Conservation (phyloP, 768 basidiomycete genomes). For the Filobasidium floriforme region DNA sequence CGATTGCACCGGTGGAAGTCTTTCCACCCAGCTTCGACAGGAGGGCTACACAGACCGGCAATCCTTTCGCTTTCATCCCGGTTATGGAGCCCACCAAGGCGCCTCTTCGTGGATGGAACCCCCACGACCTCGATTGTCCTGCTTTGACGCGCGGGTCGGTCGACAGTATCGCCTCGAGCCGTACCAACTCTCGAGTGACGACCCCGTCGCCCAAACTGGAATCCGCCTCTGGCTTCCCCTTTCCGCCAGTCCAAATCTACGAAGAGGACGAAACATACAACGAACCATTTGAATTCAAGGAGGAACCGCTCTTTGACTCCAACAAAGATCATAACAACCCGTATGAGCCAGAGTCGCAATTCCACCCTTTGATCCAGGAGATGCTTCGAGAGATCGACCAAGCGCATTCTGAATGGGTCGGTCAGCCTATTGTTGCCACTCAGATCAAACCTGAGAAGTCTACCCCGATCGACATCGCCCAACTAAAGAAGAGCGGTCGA, state of each 20-base stretch:
- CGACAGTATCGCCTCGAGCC: not conserved
- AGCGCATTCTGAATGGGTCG: too few species aligned
- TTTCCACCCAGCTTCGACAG: not conserved
- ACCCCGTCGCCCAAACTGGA: not conserved
- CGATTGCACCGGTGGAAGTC: not conserved
- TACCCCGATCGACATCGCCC: too few species aligned
- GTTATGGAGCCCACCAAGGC: not conserved
- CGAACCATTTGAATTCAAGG: not conserved
- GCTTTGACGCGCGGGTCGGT: not conserved
- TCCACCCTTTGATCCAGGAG: too few species aligned
- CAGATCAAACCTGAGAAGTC: too few species aligned
- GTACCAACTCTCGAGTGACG: not conserved
- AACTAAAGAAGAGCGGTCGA: too few species aligned
- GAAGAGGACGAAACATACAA: not conserved
- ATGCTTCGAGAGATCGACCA: too few species aligned
- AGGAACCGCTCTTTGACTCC: not conserved
- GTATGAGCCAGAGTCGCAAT: too few species aligned
- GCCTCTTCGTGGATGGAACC: not conserved
- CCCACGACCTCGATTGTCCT: not conserved
- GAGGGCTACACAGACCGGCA: too few species aligned
- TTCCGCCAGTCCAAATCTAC: not conserved
- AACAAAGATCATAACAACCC: not conserved
- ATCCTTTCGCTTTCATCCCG: not conserved
- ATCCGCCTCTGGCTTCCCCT: not conserved
- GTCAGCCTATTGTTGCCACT: too few species aligned